phyloP scores from a whole-genome alignment of 495 filamentous ascomycete species.

The Pyrenula massariospora region DNA sequence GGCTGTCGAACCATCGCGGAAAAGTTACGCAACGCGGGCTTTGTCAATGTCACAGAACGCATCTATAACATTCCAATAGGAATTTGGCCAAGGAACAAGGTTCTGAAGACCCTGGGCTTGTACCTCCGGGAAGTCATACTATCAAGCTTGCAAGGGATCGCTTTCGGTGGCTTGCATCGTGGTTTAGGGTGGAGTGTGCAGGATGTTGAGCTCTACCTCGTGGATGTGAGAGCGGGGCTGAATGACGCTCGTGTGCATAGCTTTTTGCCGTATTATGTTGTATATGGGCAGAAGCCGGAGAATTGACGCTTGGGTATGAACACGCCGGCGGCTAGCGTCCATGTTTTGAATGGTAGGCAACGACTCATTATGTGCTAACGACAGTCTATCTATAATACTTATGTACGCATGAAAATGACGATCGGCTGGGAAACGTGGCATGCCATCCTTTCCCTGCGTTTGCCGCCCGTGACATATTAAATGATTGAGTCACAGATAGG shows the following conservation, averaged over 20 bases:
- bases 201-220: not conserved
- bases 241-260: not conserved
- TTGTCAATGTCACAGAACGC: slow-evolving; percentile 9
- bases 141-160: not conserved
- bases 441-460: too few species aligned
- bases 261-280: not conserved
- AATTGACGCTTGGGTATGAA: not conserved
- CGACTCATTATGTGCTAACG: too few species aligned
- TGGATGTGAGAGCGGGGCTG: not conserved
- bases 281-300: not conserved
- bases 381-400: too few species aligned
- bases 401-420: too few species aligned
- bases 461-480: too few species aligned
- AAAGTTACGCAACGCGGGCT: slow-evolving; percentile 12
- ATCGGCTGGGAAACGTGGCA: too few species aligned
- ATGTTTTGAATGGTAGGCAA: too few species aligned
- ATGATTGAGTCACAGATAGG: too few species aligned
- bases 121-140: not conserved
- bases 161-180: not conserved
- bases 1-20: slow-evolving; percentile 3
- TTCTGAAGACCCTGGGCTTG: slow-evolving; percentile 2
- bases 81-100: slow-evolving; percentile 16
- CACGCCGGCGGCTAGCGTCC: too few species aligned
- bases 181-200: not conserved
- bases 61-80: slow-evolving; percentile 13